These are phyloP conservation scores for Corrigiola litoralis DNA, from an alignment of 179 eudicot species.

Conservation along the genomic window DNA sequence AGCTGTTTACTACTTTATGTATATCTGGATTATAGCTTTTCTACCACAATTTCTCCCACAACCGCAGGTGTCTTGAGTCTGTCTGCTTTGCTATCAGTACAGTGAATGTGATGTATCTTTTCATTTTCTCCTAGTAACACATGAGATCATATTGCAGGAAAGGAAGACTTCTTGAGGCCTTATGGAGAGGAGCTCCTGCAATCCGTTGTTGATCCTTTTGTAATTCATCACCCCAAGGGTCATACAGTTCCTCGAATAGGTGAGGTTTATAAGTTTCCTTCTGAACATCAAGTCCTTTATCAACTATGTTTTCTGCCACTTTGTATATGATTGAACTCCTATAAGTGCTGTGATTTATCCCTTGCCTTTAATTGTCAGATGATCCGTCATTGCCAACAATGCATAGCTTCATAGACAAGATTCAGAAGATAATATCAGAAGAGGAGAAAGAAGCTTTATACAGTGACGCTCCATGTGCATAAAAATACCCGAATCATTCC, in stretches of 20 bases:
- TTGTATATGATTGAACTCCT: too few species aligned
- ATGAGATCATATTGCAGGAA: constrained; percentile 36
- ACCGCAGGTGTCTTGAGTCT: too few species aligned
- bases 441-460: constrained; percentile 22
- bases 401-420: constrained; percentile 56
- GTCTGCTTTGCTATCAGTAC: too few species aligned
- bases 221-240: constrained; percentile 83
- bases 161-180: constrained; percentile 61
- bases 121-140: neutral
- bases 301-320: neutral
- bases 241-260: constrained; percentile 78
- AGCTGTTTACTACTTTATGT: too few species aligned
- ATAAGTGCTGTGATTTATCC: too few species aligned
- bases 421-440: constrained; percentile 36
- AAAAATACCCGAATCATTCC: neutral
- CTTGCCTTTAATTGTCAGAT: constrained; percentile 34
- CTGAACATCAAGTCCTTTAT: too few species aligned
- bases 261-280: neutral
- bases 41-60: too few species aligned
- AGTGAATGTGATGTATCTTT: neutral
- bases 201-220: constrained; percentile 47
- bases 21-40: too few species aligned
- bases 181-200: constrained; percentile 64
- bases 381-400: constrained; percentile 50
- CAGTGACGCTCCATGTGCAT: neutral